Evolutionary conservation across 306 rosid genomes (phyloP), one percentile per base, ranked within the genome.

Genomic region (Malus orientalis): DNA sequence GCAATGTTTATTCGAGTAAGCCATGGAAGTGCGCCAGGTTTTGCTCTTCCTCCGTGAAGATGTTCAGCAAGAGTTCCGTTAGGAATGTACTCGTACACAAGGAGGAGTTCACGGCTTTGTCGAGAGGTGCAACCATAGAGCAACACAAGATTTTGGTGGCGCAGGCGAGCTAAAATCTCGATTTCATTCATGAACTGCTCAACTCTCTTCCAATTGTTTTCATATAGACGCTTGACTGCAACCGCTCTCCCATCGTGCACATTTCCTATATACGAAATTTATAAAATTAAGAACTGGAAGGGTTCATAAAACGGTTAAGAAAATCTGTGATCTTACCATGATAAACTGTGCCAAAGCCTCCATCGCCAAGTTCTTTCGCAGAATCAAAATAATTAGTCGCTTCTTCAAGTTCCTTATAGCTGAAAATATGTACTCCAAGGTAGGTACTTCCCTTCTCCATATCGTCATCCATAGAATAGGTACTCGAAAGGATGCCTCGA

Each of bases 31-130:
- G 57, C 76, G 60, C 88, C 84, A 3, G 87, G 87, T 63, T 87
- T 82, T 14, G 87, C 87, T 19, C 54, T 63, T 58, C 69, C 49
- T 0, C 98, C 97, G 10, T 90, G 96, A 78, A 95, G 92, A 79
- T 95, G 92, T 58, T 92, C 97, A 18, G 96, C 96, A 16, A 95
- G 85, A 3, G 96, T 95, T 75, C 97, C 97, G 44, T 95, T 95
- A 2, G 96, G 64, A 60, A 95, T 57, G 55, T 86, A 95, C 74
- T 95, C 98, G 2, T 95, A 95, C 4, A 90, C 97, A 30, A 95
- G 95, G 11, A 92, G 85, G 72, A 95, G 98, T 67, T 90, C 98
- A 3, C 89, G 96, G 76, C 96, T 77, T 61, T 80, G 91, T 63
- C 88, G 92, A 11, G 98, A 88, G 65, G 98, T 92, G 89, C 95